Evolutionary conservation across 306 rosid species (phyloP).

Genomic region (peach (Prunus persica)): DNA sequence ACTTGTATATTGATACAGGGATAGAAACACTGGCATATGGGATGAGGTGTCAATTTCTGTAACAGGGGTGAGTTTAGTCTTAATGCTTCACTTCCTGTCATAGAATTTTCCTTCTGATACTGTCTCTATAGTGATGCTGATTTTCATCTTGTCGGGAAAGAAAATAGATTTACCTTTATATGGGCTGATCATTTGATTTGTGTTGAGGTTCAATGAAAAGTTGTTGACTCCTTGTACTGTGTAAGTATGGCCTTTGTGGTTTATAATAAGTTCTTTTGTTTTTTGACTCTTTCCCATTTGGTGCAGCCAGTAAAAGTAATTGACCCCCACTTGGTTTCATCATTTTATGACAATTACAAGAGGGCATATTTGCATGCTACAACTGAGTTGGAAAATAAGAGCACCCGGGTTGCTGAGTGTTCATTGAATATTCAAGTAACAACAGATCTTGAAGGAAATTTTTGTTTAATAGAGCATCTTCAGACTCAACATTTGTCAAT

Average conservation of each 20-base stretch:
- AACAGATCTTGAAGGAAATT: conserved; percentile 59
- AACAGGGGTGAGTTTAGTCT: conserved; percentile 76
- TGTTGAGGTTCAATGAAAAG: not conserved
- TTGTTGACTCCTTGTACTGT: not conserved
- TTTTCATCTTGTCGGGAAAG: not conserved
- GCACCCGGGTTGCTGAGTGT: conserved; percentile 69
- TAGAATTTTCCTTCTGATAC: not conserved
- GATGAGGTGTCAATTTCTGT: conserved; percentile 78
- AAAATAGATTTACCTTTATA: not conserved
- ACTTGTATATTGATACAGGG: conserved; percentile 50
- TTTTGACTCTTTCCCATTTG: conserved; percentile 7
- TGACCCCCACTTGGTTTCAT: conserved; percentile 92
- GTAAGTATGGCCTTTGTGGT: not conserved
- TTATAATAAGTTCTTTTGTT: conserved; percentile 16
- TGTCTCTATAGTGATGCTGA: not conserved
- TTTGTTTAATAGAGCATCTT: conserved; percentile 71
- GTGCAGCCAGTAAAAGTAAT: conserved; percentile 89
- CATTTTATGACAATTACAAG: conserved; percentile 73
- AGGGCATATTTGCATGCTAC: conserved; percentile 77
- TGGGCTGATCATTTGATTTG: not conserved
- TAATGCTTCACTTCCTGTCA: conserved; percentile 19
- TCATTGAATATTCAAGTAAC: conserved; percentile 78
- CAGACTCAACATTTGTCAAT: conserved; percentile 57
- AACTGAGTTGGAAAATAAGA: conserved; percentile 74
- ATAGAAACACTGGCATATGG: conserved; percentile 99